phyloP scores from a whole-genome alignment of 441 rosid species.

The Viola pubescens region DNA sequence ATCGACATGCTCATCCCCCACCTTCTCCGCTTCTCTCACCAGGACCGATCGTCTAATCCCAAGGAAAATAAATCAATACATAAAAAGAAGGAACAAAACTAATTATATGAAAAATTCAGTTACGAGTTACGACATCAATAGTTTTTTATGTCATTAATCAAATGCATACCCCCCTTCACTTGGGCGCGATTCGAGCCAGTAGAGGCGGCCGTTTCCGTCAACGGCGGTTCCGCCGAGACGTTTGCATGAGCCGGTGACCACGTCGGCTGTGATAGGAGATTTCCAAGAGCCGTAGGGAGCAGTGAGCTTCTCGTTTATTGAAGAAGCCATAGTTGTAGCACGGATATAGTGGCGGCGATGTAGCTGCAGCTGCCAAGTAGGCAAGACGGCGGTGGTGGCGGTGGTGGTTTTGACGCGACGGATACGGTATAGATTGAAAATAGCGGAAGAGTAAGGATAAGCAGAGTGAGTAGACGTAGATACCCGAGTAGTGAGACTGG shows the following conservation, averaged over 20 bases:
- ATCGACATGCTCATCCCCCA: constrained; percentile 51
- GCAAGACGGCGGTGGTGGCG: constrained; percentile 2
- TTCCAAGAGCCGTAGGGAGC: constrained; percentile 94
- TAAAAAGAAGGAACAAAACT: not conserved
- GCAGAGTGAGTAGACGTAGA: constrained; percentile 7
- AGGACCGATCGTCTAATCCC: constrained; percentile 59
- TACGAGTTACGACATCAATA: no score
- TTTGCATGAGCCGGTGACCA: constrained; percentile 78
- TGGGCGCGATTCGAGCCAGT: constrained; percentile 88
- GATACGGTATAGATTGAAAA: constrained; percentile 3
- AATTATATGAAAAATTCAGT: not conserved
- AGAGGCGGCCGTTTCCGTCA: constrained; percentile 61
- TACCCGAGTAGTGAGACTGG: constrained; percentile 26
- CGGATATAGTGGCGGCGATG: not conserved
- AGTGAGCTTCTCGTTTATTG: constrained; percentile 23
- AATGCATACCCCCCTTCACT: constrained; percentile 28
- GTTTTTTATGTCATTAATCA: not conserved
- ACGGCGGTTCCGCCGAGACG: constrained; percentile 71
- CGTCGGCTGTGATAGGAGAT: constrained; percentile 89
- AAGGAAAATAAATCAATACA: not conserved
- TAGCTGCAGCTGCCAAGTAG: constrained; percentile 1
- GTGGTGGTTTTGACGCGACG: not conserved
- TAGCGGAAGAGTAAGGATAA: constrained; percentile 7
- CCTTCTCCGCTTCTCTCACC: constrained; percentile 45
- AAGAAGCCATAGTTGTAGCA: constrained; percentile 26